Percentiles rank a stretch among this genome's conserved stretches.
phyloP scores from a whole-genome alignment of 768 basidiomycete species.

The Candolleomyces eurysporus region DNA sequence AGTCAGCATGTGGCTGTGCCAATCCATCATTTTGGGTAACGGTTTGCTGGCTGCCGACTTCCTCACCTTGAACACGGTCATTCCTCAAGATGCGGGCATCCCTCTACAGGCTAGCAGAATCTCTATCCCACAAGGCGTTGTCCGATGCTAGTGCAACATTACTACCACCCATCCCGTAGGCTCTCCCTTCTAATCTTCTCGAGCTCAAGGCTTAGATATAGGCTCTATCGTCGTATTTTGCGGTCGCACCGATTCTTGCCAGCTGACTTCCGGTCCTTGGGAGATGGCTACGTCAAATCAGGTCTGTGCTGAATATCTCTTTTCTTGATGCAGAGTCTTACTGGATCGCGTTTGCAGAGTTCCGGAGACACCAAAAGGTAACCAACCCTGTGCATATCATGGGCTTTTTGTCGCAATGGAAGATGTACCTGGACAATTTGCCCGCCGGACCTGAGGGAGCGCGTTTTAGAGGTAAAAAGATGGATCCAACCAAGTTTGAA shows the following conservation, averaged over 20 bases:
- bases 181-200: conserved; percentile 7
- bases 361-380: conserved; percentile 73
- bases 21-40: too few species aligned
- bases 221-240: conserved; percentile 78
- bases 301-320: conserved; percentile 37
- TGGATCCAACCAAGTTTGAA: conserved; percentile 72
- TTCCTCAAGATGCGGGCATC: conserved; percentile 37
- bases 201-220: conserved; percentile 22
- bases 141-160: conserved; percentile 64
- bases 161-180: conserved; percentile 83
- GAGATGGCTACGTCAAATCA: conserved; percentile 83
- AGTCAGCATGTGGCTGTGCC: too few species aligned
- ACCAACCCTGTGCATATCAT: conserved; percentile 91
- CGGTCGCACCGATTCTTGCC: conserved; percentile 77
- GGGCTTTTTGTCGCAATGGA: conserved; percentile 96
- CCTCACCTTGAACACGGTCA: not conserved
- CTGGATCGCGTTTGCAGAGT: conserved; percentile 54
- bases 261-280: conserved; percentile 77
- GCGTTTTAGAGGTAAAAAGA: conserved; percentile 58
- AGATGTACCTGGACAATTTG: conserved; percentile 79
- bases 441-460: conserved; percentile 44
- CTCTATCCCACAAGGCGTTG: conserved; percentile 53
- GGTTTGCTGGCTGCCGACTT: too few species aligned
- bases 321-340: not conserved
- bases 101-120: conserved; percentile 49